Evolutionary conservation across 2,329 filamentous ascomycete species (phyloP).

Genomic region (Hypoxylon sp.): DNA sequence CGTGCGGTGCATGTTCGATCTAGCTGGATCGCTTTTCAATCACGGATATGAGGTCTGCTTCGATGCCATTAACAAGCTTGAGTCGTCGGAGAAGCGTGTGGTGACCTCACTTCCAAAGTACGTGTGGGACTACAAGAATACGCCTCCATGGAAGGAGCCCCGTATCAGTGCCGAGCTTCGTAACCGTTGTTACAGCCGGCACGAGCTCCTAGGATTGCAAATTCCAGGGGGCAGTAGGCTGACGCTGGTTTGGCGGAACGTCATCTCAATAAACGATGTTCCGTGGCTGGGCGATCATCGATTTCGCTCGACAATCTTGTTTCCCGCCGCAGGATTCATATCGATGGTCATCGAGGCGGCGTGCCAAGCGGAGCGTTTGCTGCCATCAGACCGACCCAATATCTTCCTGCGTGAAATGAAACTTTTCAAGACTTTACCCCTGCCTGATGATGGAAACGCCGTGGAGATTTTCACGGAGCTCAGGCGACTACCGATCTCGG

Average conservation of each 20-base stretch:
- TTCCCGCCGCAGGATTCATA: too few relatives aligned
- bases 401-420: too few relatives aligned
- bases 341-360: too few relatives aligned
- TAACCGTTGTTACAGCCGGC: slow-evolving; percentile 31
- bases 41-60: slow-evolving; percentile 5
- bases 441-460: not conserved
- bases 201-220: slow-evolving; percentile 30
- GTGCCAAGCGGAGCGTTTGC: too few relatives aligned
- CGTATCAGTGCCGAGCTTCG: slow-evolving; percentile 31
- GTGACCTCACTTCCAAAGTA: slow-evolving; percentile 43
- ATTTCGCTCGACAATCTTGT: too few relatives aligned
- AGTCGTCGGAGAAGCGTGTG: too few relatives aligned
- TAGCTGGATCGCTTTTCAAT: slow-evolving; percentile 23
- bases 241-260: too few relatives aligned
- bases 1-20: slow-evolving; percentile 5
- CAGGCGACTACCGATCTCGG: not conserved
- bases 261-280: too few relatives aligned
- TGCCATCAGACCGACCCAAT: too few relatives aligned
- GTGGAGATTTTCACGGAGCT: not conserved
- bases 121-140: slow-evolving; percentile 53
- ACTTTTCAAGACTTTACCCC: not conserved
- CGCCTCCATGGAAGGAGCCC: slow-evolving; percentile 28
- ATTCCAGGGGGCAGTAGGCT: too few relatives aligned
- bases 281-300: too few relatives aligned
- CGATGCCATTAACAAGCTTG: too few relatives aligned